Conservation (phyloP, 495 filamentous ascomycete genomes). For the Lichenothelia convexa region DNA sequence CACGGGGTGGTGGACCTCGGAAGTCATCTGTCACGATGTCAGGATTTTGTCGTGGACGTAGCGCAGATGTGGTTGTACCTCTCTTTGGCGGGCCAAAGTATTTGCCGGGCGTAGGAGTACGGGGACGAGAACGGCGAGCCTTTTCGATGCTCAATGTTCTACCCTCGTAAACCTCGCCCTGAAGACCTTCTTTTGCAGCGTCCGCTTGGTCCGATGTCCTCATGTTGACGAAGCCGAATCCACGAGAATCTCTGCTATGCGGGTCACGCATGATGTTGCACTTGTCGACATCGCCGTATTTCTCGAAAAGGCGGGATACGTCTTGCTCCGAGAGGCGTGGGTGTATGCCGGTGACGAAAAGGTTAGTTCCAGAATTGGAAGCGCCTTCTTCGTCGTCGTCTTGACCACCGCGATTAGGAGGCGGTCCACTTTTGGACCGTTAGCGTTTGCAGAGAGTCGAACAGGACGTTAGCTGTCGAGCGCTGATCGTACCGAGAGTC, state of each 20-base stretch:
- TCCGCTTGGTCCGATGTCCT: conserved; percentile 80
- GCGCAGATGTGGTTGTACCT: conserved; percentile 32
- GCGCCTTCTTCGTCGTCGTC: conserved; percentile 65
- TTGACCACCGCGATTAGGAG: conserved; percentile 20
- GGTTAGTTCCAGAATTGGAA: conserved; percentile 84
- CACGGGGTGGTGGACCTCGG: conserved; percentile 29
- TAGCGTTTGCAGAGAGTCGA: too few species aligned
- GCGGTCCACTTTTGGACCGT: conserved; percentile 21
- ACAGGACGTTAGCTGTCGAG: neutral
- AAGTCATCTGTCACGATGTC: conserved; percentile 32
- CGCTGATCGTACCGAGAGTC: conserved; percentile 47
- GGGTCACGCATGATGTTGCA: conserved; percentile 99
- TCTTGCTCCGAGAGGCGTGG: conserved; percentile 81
- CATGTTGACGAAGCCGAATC: conserved; percentile 99
- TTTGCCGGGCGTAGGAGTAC: conserved; percentile 93
- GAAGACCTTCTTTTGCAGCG: conserved; percentile 87
- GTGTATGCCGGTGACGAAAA: conserved; percentile 97
- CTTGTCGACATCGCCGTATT: conserved; percentile 95
- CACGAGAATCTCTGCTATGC: conserved; percentile 93
- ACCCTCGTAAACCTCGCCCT: conserved; percentile 89
- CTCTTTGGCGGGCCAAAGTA: conserved; percentile 98
- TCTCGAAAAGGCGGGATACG: conserved; percentile 88
- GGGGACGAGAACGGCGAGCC: conserved; percentile 80
- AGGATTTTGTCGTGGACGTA: conserved; percentile 1
- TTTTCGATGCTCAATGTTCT: conserved; percentile 98